Base-by-base conservation (phyloP, 352 stramenopile species). In the Elongisporangium senticosum region DNA sequence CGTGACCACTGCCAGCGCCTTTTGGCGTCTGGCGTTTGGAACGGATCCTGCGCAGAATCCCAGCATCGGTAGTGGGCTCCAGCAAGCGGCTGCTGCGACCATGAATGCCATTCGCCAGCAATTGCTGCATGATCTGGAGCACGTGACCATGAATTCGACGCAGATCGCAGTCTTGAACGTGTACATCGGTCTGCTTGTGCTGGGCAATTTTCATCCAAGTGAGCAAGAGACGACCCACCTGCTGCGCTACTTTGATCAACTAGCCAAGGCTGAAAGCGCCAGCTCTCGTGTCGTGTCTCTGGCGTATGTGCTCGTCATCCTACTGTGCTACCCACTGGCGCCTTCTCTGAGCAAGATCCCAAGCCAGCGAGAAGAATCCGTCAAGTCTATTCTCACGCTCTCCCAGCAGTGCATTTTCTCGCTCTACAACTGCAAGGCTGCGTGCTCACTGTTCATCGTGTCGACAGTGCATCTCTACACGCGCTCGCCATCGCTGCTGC, bases 381-480 rank as follows among this genome's bases (percentile, higher is more conserved):
- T 66, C 8, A 86, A 85, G 54, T 49, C 61, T 1, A 67, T 80
- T 2, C 64, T 84, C 15, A 66, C 68, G 33, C 62, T 87, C n/a
- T 78, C 79, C 14, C 77, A 89, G 62, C 77, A 89, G 69, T 73
- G 71, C 20, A 59, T 87, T 7, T 71, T 75, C 24, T 69, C 75
- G 22, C 54, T 87, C 14, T 89, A 87, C 64, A 78, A 68, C 58
- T 62, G 69, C 48, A 74, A 77, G 55, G 62, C 64, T 0, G 69
- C 72, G 17, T 75, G 79, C 19, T 75, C 79, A 48, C 68, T 87
- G 11, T 80, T 89, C 11, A 72, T 89, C 0, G 68, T 89, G 15
- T 83, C 75, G 19, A 74, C 79, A 0, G 78, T 89, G 43, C 61
- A 87, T 17, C 76, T 89, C 51, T 89, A 87, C 64, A 89, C 79